Base-by-base conservation (phyloP, 2,329 filamentous ascomycete species). In the Dryadomyces quercus-mongolicae region DNA sequence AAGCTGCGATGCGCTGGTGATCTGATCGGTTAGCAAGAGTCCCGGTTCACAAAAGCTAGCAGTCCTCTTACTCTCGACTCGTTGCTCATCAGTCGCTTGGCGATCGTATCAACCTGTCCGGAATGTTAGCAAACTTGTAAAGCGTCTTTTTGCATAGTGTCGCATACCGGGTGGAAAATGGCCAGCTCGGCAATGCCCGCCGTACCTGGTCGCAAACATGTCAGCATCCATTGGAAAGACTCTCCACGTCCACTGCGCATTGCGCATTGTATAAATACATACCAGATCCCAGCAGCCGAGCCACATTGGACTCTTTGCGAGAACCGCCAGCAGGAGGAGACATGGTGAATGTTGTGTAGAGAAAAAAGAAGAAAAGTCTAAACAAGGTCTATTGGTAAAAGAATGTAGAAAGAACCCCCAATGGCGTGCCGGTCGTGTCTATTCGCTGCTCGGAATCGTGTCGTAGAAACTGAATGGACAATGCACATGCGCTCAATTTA, bases 61-160 rank as follows among this genome's bases (percentile, higher is more conserved):
- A 40, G 50, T 42, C n/a, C 21, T 42, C n/a, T n/a, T 68, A 87
- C 80, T 73, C 77, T 88, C 67, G 82, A 82, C 70, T 95, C 86
- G 73, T 98, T 96, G 82, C 90, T 96, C 93, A 98, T 98, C 72
- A 98, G 82, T 62, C 93, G 88, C 79, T 98, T 98, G 60, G 93
- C 92, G 65, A 94, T 96, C 51, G 93, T 98, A 73, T 98, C 93
- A 69, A 98, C 88, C 87, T 92, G 65, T 58, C 7, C 12, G 38
- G 48, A 7, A n/a, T 62, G 66, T 63, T 62, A 61, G 59, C 45
- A 49, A 15, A 34, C 13, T n/a, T 10, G 42, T 13, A 21, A 16
- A 4, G n/a, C 1, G 5, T 5, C 13, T 10, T 42, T 18, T 38
- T 15, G 16, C 10, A 4, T 13, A 18, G 6, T 9, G 43, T 9